Percentiles rank a stretch among this genome's conserved stretches.
These are phyloP conservation scores for Alternaria tenuissima DNA, from an alignment of 2,329 filamentous ascomycete species.

Conservation along the genomic window DNA sequence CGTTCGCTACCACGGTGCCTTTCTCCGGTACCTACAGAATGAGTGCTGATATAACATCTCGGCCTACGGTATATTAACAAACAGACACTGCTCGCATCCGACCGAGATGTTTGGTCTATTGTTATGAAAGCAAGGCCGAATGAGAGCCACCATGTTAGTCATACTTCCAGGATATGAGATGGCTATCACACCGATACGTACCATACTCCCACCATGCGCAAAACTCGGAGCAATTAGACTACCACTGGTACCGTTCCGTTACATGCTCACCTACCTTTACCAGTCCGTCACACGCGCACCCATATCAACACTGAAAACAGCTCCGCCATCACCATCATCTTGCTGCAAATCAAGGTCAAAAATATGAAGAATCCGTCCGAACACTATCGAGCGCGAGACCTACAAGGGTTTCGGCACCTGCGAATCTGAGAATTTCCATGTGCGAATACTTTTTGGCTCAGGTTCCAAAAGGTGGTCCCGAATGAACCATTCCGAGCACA, in stretches of 20 bases:
- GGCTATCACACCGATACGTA: neutral
- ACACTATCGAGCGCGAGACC: neutral
- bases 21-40: too few relatives aligned
- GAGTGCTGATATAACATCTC: too few relatives aligned
- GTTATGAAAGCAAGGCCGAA: too few relatives aligned
- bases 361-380: neutral
- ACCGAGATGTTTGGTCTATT: neutral
- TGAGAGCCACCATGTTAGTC: neutral
- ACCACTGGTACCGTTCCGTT: neutral
- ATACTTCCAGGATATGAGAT: neutral
- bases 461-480: neutral
- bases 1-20: too few relatives aligned
- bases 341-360: neutral
- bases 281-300: conserved; percentile 37
- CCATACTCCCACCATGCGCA: neutral
- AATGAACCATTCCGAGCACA: neutral
- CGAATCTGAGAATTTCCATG: neutral
- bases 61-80: neutral
- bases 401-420: neutral
- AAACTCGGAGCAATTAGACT: neutral
- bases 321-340: conserved; percentile 62
- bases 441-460: neutral
- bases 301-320: conserved; percentile 47
- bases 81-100: too few relatives aligned
- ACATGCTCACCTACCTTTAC: neutral